Base-by-base conservation (phyloP, 306 rosid genomes). In the Pyrus bretschneideri region DNA sequence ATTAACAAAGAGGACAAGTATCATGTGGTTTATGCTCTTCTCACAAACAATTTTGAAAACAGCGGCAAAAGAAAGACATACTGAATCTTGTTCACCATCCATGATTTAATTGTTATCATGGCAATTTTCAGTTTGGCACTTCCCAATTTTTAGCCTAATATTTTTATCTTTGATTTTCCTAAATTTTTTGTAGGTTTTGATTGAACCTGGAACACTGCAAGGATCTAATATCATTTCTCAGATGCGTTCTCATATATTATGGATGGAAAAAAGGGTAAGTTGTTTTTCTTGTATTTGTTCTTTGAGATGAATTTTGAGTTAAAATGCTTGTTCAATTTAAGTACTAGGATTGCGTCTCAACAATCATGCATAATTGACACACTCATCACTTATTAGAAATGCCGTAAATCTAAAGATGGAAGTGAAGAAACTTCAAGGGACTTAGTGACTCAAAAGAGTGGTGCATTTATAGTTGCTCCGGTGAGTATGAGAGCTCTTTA, bases 131-230 rank as follows among this genome's bases (percentile, higher is more conserved):
- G 45, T 44, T 14, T 60, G 69, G 59, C 38, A 31, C 29, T 73
- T 73, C 0, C 29, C 5, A 40, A 59, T 59, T 10, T 59, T 25
- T 17, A 25, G 40, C 69, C 23, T 57, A 22, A 60, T 57, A 22
- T 6, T 10, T 74, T 62, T 18, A 45, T 11, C 30, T 2, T 57
- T 67, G 9, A 11, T 17, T 15, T 45, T 38, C 78, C 71, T 68
- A 76, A 57, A 66, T 63, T 75, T 88, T 27, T 80, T 79, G 69
- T 79, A 92, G 99, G 92, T 95, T 79, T 86, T 90, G 87, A 79
- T 95, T 80, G 99, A 95, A 85, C 97, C 97, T 19, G 97, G 99
- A 76, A 90, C 96, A 5, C 97, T 96, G 69, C 97, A 92, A 79
- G 96, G 97, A 75, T 95, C 91, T 58, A 89, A 68, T 78, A 91